Evolutionary conservation across 441 rosid species (phyloP), one percentile per base, ranked within the genome.

Genomic region (Pelargonium cotyledonis): DNA sequence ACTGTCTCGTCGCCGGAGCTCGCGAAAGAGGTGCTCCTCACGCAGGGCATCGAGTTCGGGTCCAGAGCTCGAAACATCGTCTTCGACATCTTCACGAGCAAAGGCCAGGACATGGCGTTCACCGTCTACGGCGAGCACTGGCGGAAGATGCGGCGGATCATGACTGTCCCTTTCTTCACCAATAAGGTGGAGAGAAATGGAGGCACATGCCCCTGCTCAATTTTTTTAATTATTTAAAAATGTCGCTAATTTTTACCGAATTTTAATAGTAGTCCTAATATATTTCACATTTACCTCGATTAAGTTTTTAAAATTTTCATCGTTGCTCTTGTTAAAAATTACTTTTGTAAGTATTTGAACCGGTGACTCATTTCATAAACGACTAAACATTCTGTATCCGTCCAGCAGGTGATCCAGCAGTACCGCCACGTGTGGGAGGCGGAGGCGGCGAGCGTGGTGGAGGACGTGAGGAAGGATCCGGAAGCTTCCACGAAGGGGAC

Each of bases 91-190:
- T 93, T 93, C 85, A 93, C 98, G 0, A 97, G 97, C 0, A 91
- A 93, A 38, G 98, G 98, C 0, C 98, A 93, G 76, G 98, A 93
- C 66, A 93, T 93, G 98, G 98, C 88, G 77, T 93, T 93, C 82
- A 93, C 98, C 0, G 97, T 93, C 0, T 93, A 93, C 77, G 98
- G 98, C 0, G 98, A 93, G 75, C 97, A 93, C 75, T 91, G 98
- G 97, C 70, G 98, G 73, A 93, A 93, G 85, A 93, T 93, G 98
- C 66, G 97, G 49, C 69, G 97, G 72, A 93, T 93, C 83, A 93
- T 93, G 98, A 93, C 98, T 38, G 98, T 93, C 26, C 98, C 98
- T 0, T 93, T 93, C 73, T 93, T 93, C 80, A 93, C 98, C n/a
- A 88, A 91, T 81, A 93, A 89, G 69, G 98, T 93, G 0, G 96